phyloP scores from a whole-genome alignment of 1,284 basidiomycete species.

The Ganoderma lingzhi region DNA sequence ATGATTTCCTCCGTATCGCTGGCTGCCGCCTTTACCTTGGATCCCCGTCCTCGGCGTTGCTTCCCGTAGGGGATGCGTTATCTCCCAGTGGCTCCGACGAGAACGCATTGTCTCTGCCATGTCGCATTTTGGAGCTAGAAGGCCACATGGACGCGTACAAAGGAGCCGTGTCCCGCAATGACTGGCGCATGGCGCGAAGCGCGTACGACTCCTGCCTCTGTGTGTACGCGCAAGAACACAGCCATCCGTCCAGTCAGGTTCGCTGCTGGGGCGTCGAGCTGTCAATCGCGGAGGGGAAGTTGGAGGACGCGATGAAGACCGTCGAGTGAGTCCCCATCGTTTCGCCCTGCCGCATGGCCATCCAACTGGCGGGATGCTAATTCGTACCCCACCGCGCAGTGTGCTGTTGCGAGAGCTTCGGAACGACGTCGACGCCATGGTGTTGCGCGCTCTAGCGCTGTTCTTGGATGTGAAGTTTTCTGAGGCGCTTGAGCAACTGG shows the following conservation, averaged over 20 bases:
- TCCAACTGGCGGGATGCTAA: background rate
- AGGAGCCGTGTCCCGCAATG: slow-evolving; percentile 24
- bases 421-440: slow-evolving; percentile 19
- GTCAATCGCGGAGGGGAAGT: slow-evolving; percentile 25
- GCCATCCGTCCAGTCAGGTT: slow-evolving; percentile 21
- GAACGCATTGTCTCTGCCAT: slow-evolving; percentile 18
- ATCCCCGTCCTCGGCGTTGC: slow-evolving; percentile 21
- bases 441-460: slow-evolving; percentile 19
- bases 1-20: slow-evolving; percentile 19
- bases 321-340: slow-evolving; percentile 22
- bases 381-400: slow-evolving; percentile 3
- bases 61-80: slow-evolving; percentile 27
- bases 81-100: slow-evolving; percentile 12
- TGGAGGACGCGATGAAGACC: slow-evolving; percentile 21
- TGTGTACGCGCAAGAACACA: slow-evolving; percentile 22
- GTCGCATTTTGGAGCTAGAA: slow-evolving; percentile 22
- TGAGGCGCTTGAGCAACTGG: slow-evolving; percentile 17
- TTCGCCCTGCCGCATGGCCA: background rate
- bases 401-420: slow-evolving; percentile 11
- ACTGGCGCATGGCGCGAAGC: slow-evolving; percentile 31
- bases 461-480: slow-evolving; percentile 26
- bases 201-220: slow-evolving; percentile 28
- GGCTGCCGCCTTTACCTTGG: slow-evolving; percentile 30
- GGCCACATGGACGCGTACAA: slow-evolving; percentile 25
- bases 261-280: slow-evolving; percentile 32